A percentile compares a stretch with the other conserved stretches of the same genome.
phyloP scores from a whole-genome alignment of 2,329 filamentous ascomycete genomes.

The Xylariales sp. region DNA sequence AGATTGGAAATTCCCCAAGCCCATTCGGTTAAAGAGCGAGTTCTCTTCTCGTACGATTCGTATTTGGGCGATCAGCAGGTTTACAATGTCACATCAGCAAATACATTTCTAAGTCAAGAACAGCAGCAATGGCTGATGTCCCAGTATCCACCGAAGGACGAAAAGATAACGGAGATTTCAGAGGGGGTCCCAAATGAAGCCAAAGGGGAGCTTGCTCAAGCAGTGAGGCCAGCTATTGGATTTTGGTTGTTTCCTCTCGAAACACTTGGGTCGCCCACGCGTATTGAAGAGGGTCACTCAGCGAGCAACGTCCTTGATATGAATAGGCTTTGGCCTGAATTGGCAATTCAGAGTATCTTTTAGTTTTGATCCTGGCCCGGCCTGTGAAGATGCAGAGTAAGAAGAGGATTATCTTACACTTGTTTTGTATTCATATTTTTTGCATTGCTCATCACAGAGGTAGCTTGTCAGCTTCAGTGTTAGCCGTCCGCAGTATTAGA shows the following conservation, averaged over 20 bases:
- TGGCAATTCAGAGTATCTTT: constrained; percentile 5
- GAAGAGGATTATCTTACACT: too few species aligned
- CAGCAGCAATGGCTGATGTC: constrained; percentile 1
- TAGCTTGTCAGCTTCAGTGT: too few species aligned
- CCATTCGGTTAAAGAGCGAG: not conserved
- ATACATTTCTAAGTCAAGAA: constrained; percentile 6
- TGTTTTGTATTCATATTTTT: too few species aligned
- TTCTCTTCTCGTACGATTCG: constrained; percentile 4
- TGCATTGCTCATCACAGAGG: too few species aligned
- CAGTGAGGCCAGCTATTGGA: constrained; percentile 8
- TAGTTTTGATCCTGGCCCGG: not conserved
- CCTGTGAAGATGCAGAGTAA: too few species aligned
- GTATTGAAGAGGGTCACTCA: not conserved
- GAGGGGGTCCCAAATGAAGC: not conserved
- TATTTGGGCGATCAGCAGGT: not conserved
- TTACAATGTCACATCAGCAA: constrained; percentile 1
- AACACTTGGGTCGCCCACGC: constrained; percentile 3
- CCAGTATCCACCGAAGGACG: not conserved
- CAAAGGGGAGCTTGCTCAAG: not conserved
- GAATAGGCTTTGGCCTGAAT: constrained; percentile 9
- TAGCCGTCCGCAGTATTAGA: too few species aligned
- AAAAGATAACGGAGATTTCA: not conserved
- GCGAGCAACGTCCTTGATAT: constrained; percentile 5
- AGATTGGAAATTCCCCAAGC: constrained; percentile 1
- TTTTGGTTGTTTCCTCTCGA: constrained; percentile 13